Conservation (phyloP, 1,139 yeast species). For the Pichia cactophila region DNA sequence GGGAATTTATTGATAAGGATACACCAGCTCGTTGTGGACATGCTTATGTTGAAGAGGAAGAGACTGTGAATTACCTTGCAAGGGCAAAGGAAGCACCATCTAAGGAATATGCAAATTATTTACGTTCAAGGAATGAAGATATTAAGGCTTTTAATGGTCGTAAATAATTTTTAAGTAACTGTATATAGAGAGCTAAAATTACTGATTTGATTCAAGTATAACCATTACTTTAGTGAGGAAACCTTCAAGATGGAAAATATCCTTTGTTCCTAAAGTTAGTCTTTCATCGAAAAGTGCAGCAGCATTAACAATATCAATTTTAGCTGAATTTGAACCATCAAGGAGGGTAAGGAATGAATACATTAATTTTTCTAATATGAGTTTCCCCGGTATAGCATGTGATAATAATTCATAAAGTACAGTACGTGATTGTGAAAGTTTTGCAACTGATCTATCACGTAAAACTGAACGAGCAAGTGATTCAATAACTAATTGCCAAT, state of each 20-base stretch:
- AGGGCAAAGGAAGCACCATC: constrained; percentile 55
- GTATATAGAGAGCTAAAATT: not conserved
- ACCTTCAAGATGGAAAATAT: constrained; percentile 92
- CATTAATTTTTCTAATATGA: constrained; percentile 62
- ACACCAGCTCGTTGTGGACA: constrained; percentile 71
- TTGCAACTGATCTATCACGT: constrained; percentile 60
- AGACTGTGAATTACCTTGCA: constrained; percentile 48
- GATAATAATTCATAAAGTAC: constrained; percentile 77
- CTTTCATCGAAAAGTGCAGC: constrained; percentile 84
- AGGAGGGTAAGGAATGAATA: constrained; percentile 45
- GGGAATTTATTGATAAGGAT: constrained; percentile 70
- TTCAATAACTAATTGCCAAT: constrained; percentile 78
- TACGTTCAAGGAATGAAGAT: constrained; percentile 31
- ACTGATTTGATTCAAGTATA: constrained; percentile 33
- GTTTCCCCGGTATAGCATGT: constrained; percentile 86
- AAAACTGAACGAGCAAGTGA: constrained; percentile 56
- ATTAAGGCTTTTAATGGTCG: constrained; percentile 29
- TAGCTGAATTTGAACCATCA: constrained; percentile 25
- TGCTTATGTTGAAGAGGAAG: constrained; percentile 35
- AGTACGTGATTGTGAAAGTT: constrained; percentile 65
- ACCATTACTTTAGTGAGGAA: constrained; percentile 86
- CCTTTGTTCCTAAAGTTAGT: constrained; percentile 75
- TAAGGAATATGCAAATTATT: constrained; percentile 35
- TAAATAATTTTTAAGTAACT: constrained; percentile 4
- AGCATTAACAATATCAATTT: constrained; percentile 43